phyloP scores from a whole-genome alignment of 164 flowering plant genomes.

The Saururus chinensis region DNA sequence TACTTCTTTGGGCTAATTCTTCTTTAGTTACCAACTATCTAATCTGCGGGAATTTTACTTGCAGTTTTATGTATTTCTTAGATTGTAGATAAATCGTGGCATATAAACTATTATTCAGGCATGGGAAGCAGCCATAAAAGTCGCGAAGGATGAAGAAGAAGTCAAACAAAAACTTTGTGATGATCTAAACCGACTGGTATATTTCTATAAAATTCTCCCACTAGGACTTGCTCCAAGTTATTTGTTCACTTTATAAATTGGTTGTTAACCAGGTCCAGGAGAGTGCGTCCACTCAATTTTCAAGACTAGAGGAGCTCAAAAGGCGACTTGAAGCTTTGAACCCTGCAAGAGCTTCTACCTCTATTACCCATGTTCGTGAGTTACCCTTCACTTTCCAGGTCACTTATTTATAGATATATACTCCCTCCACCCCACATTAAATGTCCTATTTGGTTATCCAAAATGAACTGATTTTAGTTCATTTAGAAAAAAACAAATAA shows the following conservation, averaged over 20 bases:
- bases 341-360: slow-evolving; percentile 54
- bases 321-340: slow-evolving; percentile 82
- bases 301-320: slow-evolving; percentile 85
- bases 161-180: slow-evolving; percentile 76
- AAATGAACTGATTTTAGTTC: too few relatives aligned
- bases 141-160: slow-evolving; percentile 38
- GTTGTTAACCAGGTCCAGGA: slow-evolving; percentile 60
- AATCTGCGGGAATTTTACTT: too few relatives aligned
- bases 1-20: too few relatives aligned
- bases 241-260: not conserved
- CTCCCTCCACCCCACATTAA: too few relatives aligned
- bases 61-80: too few relatives aligned
- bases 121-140: slow-evolving; percentile 79
- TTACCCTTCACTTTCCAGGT: not conserved
- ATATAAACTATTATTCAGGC: slow-evolving; percentile 36
- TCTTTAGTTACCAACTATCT: too few relatives aligned
- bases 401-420: too few relatives aligned
- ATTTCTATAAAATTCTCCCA: not conserved
- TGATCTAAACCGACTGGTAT: slow-evolving; percentile 74
- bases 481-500: too few relatives aligned
- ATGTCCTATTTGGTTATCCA: too few relatives aligned
- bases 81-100: not conserved
- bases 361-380: slow-evolving; percentile 23
- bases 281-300: slow-evolving; percentile 60
- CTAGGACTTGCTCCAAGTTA: not conserved